Evolutionary conservation across 768 basidiomycete species (phyloP).

Genomic region (Sporobolomyces roseus): DNA sequence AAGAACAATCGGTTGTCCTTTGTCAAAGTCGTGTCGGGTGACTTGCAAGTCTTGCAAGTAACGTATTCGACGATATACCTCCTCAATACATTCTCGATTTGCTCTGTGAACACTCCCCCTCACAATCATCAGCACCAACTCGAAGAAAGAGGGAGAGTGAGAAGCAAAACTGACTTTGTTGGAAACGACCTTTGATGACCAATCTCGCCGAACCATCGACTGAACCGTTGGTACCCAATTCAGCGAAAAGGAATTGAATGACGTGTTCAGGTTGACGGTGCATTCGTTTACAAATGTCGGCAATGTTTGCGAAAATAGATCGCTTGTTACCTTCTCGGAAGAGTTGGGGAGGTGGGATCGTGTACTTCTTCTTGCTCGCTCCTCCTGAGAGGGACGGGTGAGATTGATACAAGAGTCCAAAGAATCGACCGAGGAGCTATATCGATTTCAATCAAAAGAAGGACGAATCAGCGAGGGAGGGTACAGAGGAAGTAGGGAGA

Average conservation of each 20-base stretch:
- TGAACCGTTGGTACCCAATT: conserved; percentile 95
- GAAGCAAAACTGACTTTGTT: conserved; percentile 58
- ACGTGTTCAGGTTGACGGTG: conserved; percentile 96
- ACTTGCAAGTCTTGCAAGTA: conserved; percentile 95
- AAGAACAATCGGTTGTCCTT: conserved; percentile 99
- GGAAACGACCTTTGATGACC: conserved; percentile 96
- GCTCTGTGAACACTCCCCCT: conserved; percentile 55
- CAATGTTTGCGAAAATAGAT: conserved; percentile 91
- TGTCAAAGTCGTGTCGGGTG: conserved; percentile 88
- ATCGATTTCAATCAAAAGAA: no score
- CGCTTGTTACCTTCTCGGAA: conserved; percentile 96
- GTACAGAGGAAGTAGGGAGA: no score
- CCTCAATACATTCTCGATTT: conserved; percentile 78
- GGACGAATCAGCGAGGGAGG: no score
- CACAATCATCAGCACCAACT: no score
- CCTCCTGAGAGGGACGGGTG: conserved; percentile 74
- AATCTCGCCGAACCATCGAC: conserved; percentile 87
- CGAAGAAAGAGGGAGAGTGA: background rate
- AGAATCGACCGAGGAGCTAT: conserved; percentile 89
- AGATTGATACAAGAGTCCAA: conserved; percentile 80
- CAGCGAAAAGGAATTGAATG: conserved; percentile 92
- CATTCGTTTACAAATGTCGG: conserved; percentile 98
- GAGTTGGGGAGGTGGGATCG: conserved; percentile 90
- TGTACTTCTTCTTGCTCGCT: conserved; percentile 80
- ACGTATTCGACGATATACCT: conserved; percentile 80